Evolutionary conservation across 495 filamentous ascomycete species (phyloP), one percentile per base, ranked within the genome.

Genomic region (Daldinia concentrica): DNA sequence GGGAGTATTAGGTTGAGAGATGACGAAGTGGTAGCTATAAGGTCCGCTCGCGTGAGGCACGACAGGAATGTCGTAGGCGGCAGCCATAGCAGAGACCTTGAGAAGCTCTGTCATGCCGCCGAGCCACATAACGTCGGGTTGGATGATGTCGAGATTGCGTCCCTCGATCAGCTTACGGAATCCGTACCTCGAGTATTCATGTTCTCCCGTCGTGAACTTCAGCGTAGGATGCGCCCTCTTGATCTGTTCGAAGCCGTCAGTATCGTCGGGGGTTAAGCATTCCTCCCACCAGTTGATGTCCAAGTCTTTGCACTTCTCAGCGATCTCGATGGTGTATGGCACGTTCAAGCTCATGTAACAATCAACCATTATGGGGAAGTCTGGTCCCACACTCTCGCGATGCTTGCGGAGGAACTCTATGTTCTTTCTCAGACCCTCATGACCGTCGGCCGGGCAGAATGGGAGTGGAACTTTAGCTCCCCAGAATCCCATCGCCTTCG

Each of bases 281-380:
- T 97, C 94, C 84, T 97, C 94, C 92, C 92, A 97, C 94, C 94
- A 97, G 82, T 97, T 91, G 77, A 97, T 95, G 80, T 95, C 86
- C 64, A 97, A 86, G 45, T 93, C 89, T 62, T 90, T 80, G 58
- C 90, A 91, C 52, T 90, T 91, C 79, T 93, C 91, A 39, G 91
- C 94, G 12, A 97, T 85, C 78, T 97, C 90, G 68, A 97, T 96
- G 0, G 92, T 96, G 81, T 97, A 97, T 5, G 91, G 83, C 24
- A 97, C 94, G 72, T 93, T 97, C 68, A 97, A 83, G 61, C 91
- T 93, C 94, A 97, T 97, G 82, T 97, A 97, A 85, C 94, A 97
- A 81, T 97, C 94, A 3, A 97, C 94, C 83, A 94, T 94, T 57
- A 97, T 86, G 15, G 94, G 94, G 76, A 94, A 97, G 78, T 97